Base-by-base conservation (phyloP, 441 rosid species). In the Breynia disticha region DNA sequence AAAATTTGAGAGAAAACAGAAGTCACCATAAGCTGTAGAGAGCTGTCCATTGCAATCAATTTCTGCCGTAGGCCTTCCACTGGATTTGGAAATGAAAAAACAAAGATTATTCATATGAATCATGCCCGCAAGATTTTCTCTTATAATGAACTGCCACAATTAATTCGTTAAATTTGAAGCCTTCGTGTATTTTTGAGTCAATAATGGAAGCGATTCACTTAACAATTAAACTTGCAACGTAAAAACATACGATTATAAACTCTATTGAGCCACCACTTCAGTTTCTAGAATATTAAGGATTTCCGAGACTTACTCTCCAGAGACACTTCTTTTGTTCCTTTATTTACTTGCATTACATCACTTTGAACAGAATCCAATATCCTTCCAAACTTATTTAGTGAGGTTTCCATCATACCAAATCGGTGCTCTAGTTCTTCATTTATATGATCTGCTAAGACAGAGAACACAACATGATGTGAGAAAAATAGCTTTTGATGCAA, bases 351-450 rank as follows among this genome's bases (percentile, higher is more conserved):
- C 80, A 89, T 79, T 61, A 93, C 66, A 68, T 93, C 89, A 57
- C 76, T 76, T 77, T 89, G 90, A 64, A 86, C 69, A 50, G 97
- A 81, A 67, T 81, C 96, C 67, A 93, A 63, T 67, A 83, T 78
- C 81, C 79, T 83, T 45, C 83, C 83, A 61, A 79, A 72, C 79
- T 83, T 84, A 74, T 65, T 93, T 42, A 86, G 49, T 54, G 93
- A 84, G 68, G 88, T 78, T 67, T 86, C 97, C 67, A 83, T 75
- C 78, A 79, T 64, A 51, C 83, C 86, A 59, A 83, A 67, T 66
- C 80, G 77, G 46, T 66, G 86, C 69, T 83, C 89, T 60, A 86
- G 82, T 62, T 83, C 96, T 71, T 84, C 93, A 62, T 64, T 69
- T 14, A 67, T 55, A 71, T 77, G 95, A 74, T 78, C 93, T 89